Base-by-base conservation (phyloP, 1,139 yeast species). In the Hemisphaericaspora lyxosophila region DNA sequence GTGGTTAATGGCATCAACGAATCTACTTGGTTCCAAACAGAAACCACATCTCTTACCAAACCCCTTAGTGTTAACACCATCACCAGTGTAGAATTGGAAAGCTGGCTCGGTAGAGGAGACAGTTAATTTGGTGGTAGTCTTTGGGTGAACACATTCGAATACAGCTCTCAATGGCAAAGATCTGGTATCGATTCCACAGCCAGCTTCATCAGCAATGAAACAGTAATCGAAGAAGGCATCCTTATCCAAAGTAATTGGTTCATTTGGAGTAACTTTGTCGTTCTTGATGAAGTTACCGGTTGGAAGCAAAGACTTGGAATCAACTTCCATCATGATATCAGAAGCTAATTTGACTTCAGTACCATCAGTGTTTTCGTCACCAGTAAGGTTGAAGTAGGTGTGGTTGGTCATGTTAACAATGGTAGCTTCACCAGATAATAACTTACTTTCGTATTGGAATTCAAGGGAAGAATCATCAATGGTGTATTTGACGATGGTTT, bases 81-180 rank as follows among this genome's bases (percentile, higher is more conserved):
- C 81, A 24, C 85, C 85, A 26, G 87, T 79, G 59, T 82, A 82
- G 38, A 82, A 66, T 57, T 82, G 88, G 67, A 78, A 80, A 4
- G 80, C 64, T 5, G 89, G 89, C 45, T 82, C 89, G 2, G 88
- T 82, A 7, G 85, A 66, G 19, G 60, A 55, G 12, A 77, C 73
- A 12, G 57, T 58, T 32, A 82, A 53, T 33, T 64, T 64, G 33
- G 72, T 55, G 11, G 62, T 56, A 7, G 81, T 60, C 19, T 62
- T 62, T 16, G 80, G 77, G 50, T 75, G 74, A 18, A 60, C 59
- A n/a, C 80, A 76, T 49, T 67, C 72, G 26, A 72, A 61, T 13
- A 76, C 61, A 22, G 62, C 52, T 31, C 53, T 57, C 44, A 77
- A 59, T 23, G 57, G 54, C 4, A 49, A 40, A 13, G 46, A 26